Evolutionary conservation across 192 early-diverging fungal species (phyloP), one percentile per base, ranked within the genome.

Genomic region (Coemansia brasiliensis): DNA sequence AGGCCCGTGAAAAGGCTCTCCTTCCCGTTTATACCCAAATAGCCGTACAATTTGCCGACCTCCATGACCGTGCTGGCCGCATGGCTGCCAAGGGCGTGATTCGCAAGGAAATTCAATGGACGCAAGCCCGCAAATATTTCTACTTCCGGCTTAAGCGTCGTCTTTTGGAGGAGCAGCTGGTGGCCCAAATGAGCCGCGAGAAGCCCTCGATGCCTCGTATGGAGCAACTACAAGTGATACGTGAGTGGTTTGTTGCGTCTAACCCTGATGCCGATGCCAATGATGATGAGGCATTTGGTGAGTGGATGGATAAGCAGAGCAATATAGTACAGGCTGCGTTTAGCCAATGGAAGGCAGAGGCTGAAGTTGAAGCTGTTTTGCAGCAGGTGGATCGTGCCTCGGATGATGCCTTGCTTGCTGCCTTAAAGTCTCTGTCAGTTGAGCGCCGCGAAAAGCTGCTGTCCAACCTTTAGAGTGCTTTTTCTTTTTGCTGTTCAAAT

Each of bases 51-150:
- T 96, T 99, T 63, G 96, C 96, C 25, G 96, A 99, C 71, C 84
- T 99, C 53, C 96, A 99, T 70, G 96, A 99, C 82, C 88, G 84
- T 39, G 90, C 95, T 20, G 90, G 91, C 15, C 91, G 96, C 61
- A 98, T 99, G 95, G 81, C 87, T 24, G 92, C 90, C 79, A 99
- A 99, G 89, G 87, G 88, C 39, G 90, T 90, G 1, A 88, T 99
- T 55, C 81, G 86, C 20, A 80, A 87, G 41, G 69, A 90, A 8
- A 69, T 99, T 10, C 77, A 87, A 57, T 99, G 94, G 92, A 62
- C 82, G 11, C 61, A 88, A 12, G 69, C 92, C 0, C 90, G 96
- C 48, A 72, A 81, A 17, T 91, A 86, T 87, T 99, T 99, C 79
- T 96, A 91, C 88, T 91, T 91, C 87, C 87, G 96, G 61, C 82